Conservation (phyloP, 1,284 basidiomycete species). For the Pterulicium gracile region DNA sequence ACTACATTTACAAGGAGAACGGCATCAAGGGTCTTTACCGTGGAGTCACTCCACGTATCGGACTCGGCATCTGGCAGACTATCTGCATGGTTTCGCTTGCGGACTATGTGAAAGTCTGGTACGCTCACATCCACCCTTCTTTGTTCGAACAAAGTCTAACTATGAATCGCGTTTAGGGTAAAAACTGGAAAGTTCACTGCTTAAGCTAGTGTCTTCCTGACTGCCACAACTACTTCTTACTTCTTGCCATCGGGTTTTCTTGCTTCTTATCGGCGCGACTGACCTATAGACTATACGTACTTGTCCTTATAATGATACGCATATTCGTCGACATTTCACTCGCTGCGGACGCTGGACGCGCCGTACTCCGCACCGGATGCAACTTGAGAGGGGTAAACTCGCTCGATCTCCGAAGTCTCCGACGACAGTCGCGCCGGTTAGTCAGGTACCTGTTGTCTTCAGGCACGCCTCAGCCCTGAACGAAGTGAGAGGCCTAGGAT, state of each 20-base stretch:
- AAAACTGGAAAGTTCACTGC: constrained; percentile 12
- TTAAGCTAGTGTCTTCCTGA: background rate
- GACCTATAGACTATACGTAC: background rate
- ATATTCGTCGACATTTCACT: too few species aligned
- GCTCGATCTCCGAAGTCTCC: too few species aligned
- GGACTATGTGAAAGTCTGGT: constrained; percentile 86
- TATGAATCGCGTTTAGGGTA: constrained; percentile 26
- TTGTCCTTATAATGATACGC: background rate
- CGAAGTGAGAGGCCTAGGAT: too few species aligned
- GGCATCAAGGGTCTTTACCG: constrained; percentile 96
- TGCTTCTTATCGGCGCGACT: background rate
- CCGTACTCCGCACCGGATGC: too few species aligned
- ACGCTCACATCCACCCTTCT: constrained; percentile 11
- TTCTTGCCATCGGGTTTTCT: background rate
- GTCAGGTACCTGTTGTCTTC: too few species aligned
- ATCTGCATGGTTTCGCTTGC: constrained; percentile 98
- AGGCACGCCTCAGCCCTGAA: too few species aligned
- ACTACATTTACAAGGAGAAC: constrained; percentile 93
- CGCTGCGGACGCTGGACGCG: too few species aligned
- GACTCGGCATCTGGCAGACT: constrained; percentile 93
- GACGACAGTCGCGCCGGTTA: too few species aligned
- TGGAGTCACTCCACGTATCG: constrained; percentile 94
- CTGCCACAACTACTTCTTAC: too few species aligned
- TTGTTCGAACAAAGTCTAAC: constrained; percentile 6
- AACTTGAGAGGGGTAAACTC: too few species aligned